Base-by-base conservation (phyloP, 768 basidiomycete species). In the Punctularia strigosozonata region DNA sequence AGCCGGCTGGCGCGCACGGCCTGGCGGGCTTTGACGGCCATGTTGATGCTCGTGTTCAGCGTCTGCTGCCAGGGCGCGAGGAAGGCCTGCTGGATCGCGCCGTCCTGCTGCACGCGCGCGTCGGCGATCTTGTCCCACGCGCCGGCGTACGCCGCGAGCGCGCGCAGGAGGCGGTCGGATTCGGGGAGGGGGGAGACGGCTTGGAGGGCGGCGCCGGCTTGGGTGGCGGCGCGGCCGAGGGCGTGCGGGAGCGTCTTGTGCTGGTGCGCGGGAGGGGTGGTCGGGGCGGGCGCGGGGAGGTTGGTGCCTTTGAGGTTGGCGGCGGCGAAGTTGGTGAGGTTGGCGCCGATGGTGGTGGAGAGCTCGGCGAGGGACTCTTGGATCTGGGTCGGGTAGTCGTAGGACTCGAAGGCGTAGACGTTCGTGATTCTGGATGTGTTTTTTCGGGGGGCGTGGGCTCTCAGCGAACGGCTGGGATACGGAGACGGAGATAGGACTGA, bases 171-270 rank as follows among this genome's bases (percentile, higher is more conserved):
- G 46, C 79, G 75, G 48, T 86, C 80, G n/a, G n/a, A n/a, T 1
- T 65, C 60, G 19, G 63, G 67, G 4, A 66, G 59, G 20, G 68
- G 66, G 3, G 66, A 55, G 1, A 65, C 63, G 2, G 48, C 44
- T n/a, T 62, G 60, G 22, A 83, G 51, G 8, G 63, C 59, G 4
- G 55, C 56, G 2, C 77, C 69, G 0, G 78, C 85, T 6, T 63
- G 53, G 25, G 75, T 71, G 0, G 91, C 77, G 0, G 92, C 81
- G 37, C 95, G 82, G 15, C 79, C 71, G 38, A 98, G 74, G 0
- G 95, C 94, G 50, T 98, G 95, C 0, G 95, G 88, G 38, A 98
- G 81, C 1, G 95, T 98, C 77, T 98, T 98, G 68, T 91, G 90
- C 50, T 80, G 81, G 20, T 64, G 54, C 2, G 65, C 61, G 18